These are phyloP conservation scores for Phytophthora podocarpi DNA, from an alignment of 352 stramenopile species.

Conservation along the genomic window DNA sequence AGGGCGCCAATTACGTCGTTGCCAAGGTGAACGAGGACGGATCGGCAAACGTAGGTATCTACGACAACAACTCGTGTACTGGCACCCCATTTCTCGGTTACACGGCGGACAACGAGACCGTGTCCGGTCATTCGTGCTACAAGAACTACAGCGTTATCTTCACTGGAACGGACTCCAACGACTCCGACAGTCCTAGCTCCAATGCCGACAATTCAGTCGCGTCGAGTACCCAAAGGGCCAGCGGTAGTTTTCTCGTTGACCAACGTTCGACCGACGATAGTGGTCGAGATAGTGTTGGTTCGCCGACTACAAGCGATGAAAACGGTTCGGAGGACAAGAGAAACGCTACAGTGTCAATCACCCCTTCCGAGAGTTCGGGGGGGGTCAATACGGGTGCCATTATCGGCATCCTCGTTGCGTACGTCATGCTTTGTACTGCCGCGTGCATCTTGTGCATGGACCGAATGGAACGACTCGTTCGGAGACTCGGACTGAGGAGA, in stretches of 20 bases:
- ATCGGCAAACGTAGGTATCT: conserved; percentile 14
- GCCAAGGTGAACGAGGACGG: conserved; percentile 23
- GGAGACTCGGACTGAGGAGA: conserved; percentile 13
- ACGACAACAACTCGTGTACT: conserved; percentile 20
- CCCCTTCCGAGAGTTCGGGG: conserved; percentile 1
- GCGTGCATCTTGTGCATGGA: conserved; percentile 28
- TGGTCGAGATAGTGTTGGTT: neutral
- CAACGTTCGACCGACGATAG: neutral
- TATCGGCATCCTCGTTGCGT: conserved; percentile 23
- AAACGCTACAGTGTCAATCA: conserved; percentile 1
- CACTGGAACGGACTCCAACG: neutral
- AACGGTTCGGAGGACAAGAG: neutral
- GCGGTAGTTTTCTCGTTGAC: neutral
- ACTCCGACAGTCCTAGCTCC: too few species aligned
- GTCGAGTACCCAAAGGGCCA: too few species aligned
- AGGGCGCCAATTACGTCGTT: conserved; percentile 16
- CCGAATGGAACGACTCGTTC: conserved; percentile 13
- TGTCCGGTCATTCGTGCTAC: conserved; percentile 28
- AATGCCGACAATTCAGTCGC: too few species aligned
- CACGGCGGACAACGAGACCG: conserved; percentile 11
- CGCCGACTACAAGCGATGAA: neutral
- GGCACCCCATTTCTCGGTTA: conserved; percentile 17
- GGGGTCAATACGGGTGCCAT: conserved; percentile 25
- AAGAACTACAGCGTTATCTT: conserved; percentile 27
- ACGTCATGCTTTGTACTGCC: conserved; percentile 18